Base-by-base conservation (phyloP, 2,329 filamentous ascomycete species). In the Samsoniella hepiali region DNA sequence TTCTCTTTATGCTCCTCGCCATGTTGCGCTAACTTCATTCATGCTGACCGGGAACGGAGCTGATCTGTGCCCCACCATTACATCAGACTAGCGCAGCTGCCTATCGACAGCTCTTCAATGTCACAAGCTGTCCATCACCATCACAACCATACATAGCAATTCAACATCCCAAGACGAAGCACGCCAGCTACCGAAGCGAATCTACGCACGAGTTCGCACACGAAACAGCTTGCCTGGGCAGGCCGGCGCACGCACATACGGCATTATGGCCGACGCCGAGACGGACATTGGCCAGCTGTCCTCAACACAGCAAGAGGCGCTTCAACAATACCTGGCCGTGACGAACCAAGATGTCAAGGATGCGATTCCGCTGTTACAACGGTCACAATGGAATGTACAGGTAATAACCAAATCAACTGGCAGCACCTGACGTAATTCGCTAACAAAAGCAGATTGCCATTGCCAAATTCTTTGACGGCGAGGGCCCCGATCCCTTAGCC, bases 381-480 rank as follows among this genome's bases (percentile, higher is more conserved):
- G 93, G 66, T 97, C 93, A 63, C 89, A 98, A 81, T 99, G 95
- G 95, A 99, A 98, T 73, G 90, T 97, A 0, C 91, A 94, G 81
- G 91, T 93, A 76, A 17, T 13, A 53, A 27, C 3, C 32, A 15
- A 2, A 7, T 10, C 34, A 11, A 11, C 11, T 9, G 3, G 7
- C 27, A 36, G 15, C 38, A 3, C 29, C n/a, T 4, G 17, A 9
- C 13, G 2, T 22, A 5, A 22, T 45, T 29, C 13, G 13, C 31
- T 53, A 22, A 65, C 27, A 8, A 40, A n/a, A 22, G 5, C 73
- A 97, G 89, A 97, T 98, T 70, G 94, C 95, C 64, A 94, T 99
- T 67, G 87, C 95, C 68, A 96, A 96, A 73, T 98, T 98, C 84
- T 99, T 97, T 74, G 95, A 99, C 72, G 95, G 95, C 69, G 95